Evolutionary conservation across 2,329 filamentous ascomycete genomes (phyloP).

Genomic region (Cercospora sesami): DNA sequence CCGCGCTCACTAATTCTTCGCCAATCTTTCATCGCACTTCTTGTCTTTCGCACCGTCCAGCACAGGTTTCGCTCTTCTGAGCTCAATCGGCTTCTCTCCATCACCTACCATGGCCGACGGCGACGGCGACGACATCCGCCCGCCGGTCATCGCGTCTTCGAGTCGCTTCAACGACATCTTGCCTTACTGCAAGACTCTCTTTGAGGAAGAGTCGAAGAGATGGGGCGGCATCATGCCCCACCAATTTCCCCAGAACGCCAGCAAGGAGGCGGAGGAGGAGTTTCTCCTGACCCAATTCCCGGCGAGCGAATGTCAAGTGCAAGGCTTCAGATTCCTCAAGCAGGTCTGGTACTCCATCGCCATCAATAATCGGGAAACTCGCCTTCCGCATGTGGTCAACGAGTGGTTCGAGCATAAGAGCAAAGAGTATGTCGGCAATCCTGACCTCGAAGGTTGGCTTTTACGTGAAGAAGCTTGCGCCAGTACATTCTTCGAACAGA

Average conservation of each 20-base stretch:
- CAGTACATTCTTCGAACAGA: slow-evolving; percentile 29
- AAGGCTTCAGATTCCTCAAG: slow-evolving; percentile 40
- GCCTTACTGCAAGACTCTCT: slow-evolving; percentile 35
- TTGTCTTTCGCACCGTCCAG: neutral
- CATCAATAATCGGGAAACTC: slow-evolving; percentile 34
- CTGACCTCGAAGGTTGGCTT: slow-evolving; percentile 25
- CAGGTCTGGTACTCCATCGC: slow-evolving; percentile 38
- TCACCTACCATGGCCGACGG: slow-evolving; percentile 22
- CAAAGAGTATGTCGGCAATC: slow-evolving; percentile 27
- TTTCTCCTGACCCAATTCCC: slow-evolving; percentile 36
- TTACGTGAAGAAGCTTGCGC: slow-evolving; percentile 24
- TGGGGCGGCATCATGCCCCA: slow-evolving; percentile 37
- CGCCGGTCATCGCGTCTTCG: slow-evolving; percentile 36
- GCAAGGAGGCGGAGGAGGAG: slow-evolving; percentile 34
- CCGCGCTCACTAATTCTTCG: neutral
- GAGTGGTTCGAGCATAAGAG: slow-evolving; percentile 31
- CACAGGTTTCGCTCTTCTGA: neutral
- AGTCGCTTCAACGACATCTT: slow-evolving; percentile 34
- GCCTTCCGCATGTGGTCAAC: slow-evolving; percentile 30
- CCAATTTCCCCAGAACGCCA: slow-evolving; percentile 36
- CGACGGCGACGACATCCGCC: slow-evolving; percentile 1
- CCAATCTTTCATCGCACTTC: neutral
- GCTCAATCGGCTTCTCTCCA: neutral
- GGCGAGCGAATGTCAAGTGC: slow-evolving; percentile 33
- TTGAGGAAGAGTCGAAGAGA: slow-evolving; percentile 27